Evolutionary conservation across 768 basidiomycete genomes (phyloP).

Genomic region (Kwoniella pini): DNA sequence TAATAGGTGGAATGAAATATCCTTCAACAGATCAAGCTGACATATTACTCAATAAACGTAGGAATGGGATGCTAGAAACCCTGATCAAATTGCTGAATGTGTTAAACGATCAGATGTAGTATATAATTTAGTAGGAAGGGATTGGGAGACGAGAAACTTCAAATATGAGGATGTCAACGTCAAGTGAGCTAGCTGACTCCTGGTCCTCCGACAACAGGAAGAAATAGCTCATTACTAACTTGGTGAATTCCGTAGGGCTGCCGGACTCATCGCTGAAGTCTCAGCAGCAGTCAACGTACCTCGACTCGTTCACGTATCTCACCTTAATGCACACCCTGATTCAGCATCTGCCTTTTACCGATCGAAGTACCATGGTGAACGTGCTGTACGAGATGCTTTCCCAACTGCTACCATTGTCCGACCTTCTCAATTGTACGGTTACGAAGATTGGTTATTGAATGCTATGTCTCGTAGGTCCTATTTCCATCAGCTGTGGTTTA

Average conservation of each 20-base stretch:
- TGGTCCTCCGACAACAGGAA: neutral
- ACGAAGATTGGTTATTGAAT: slow-evolving; percentile 90
- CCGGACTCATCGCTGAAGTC: slow-evolving; percentile 80
- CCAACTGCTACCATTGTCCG: slow-evolving; percentile 83
- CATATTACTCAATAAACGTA: slow-evolving; percentile 46
- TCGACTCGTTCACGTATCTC: slow-evolving; percentile 89
- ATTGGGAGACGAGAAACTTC: slow-evolving; percentile 97
- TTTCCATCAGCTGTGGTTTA: too few relatives aligned
- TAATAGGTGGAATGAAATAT: too few relatives aligned
- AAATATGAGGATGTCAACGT: slow-evolving; percentile 77
- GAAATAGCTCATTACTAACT: neutral
- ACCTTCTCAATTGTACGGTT: slow-evolving; percentile 84
- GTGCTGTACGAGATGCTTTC: slow-evolving; percentile 77
- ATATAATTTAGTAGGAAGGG: slow-evolving; percentile 90
- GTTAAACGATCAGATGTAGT: slow-evolving; percentile 92
- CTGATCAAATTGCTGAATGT: slow-evolving; percentile 89
- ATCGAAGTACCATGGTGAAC: slow-evolving; percentile 87
- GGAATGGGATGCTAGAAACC: slow-evolving; percentile 96
- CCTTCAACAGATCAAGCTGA: too few relatives aligned
- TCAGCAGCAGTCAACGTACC: slow-evolving; percentile 74
- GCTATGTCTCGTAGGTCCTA: slow-evolving; percentile 77
- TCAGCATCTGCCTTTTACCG: slow-evolving; percentile 83
- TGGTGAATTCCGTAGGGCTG: slow-evolving; percentile 58
- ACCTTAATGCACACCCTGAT: slow-evolving; percentile 79
- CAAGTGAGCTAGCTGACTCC: slow-evolving; percentile 41